These are phyloP conservation scores for Chalciporus piperatus DNA, from an alignment of 768 basidiomycete species.

Conservation along the genomic window DNA sequence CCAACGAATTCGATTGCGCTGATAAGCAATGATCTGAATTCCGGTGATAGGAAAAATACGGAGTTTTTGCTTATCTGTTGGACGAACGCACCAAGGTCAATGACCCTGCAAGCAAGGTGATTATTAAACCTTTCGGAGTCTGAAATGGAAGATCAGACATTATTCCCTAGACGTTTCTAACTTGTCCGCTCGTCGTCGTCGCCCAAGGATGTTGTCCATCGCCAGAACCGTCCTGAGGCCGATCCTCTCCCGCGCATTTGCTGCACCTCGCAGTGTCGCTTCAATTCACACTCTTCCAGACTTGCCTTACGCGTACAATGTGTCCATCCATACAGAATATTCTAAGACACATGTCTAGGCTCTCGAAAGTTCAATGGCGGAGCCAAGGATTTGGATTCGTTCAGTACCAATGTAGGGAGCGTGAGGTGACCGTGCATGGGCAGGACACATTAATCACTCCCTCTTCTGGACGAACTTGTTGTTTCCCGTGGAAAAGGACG, in stretches of 20 bases:
- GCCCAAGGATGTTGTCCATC: conserved; percentile 46
- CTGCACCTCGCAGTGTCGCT: conserved; percentile 39
- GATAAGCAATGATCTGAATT: too few relatives aligned
- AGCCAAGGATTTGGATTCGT: conserved; percentile 41
- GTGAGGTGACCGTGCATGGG: not conserved
- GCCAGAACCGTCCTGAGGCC: conserved; percentile 44
- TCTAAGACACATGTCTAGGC: conserved; percentile 44
- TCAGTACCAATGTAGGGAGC: not conserved
- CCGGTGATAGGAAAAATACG: too few relatives aligned
- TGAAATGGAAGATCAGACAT: too few relatives aligned
- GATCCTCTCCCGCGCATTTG: conserved; percentile 45
- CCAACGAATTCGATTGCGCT: too few relatives aligned
- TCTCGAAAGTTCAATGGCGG: conserved; percentile 98
- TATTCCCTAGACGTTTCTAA: too few relatives aligned
- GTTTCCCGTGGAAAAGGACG: conserved; percentile 64
- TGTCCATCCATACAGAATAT: conserved; percentile 20
- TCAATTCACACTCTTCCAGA: conserved; percentile 71
- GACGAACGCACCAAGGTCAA: too few relatives aligned
- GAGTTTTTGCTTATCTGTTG: too few relatives aligned
- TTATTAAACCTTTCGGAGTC: too few relatives aligned
- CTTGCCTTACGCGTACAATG: conserved; percentile 80
- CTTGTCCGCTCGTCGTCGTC: too few relatives aligned
- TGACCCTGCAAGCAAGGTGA: too few relatives aligned
- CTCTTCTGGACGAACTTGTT: conserved; percentile 98
- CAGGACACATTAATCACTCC: conserved; percentile 92